These are phyloP conservation scores for Monoraphidium neglectum DNA, from an alignment of 139 green algal genomes.

Conservation along the genomic window DNA sequence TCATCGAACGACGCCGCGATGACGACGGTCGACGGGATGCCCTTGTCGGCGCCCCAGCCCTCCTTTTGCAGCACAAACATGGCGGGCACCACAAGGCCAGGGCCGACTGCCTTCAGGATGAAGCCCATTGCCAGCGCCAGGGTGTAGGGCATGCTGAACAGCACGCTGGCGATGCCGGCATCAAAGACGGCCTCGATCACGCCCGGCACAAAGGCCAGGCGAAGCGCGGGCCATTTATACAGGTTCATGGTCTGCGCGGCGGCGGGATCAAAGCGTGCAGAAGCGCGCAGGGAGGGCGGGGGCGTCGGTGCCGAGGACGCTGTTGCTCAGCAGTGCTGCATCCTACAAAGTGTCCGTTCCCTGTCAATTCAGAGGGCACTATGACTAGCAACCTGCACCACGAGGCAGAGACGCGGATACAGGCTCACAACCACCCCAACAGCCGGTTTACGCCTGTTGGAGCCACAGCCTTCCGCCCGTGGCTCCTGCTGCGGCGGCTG, in stretches of 20 bases:
- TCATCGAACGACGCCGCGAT: conserved; percentile 88
- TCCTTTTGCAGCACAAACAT: conserved; percentile 87
- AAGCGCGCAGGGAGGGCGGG: too few species aligned
- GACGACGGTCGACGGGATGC: conserved; percentile 82
- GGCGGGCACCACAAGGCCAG: conserved; percentile 80
- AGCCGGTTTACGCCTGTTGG: too few species aligned
- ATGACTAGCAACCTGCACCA: too few species aligned
- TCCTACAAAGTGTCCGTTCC: too few species aligned
- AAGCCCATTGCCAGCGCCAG: conserved; percentile 77
- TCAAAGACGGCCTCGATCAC: conserved; percentile 70
- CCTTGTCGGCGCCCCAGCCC: conserved; percentile 68
- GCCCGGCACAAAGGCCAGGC: conserved; percentile 50
- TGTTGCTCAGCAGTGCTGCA: too few species aligned
- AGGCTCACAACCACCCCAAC: too few species aligned
- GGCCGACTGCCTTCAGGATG: conserved; percentile 87
- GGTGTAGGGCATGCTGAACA: conserved; percentile 62
- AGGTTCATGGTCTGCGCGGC: conserved; percentile 32
- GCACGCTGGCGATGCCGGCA: conserved; percentile 49
- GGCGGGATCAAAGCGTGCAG: too few species aligned
- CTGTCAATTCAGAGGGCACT: too few species aligned
- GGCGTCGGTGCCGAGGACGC: too few species aligned
- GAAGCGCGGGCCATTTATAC: conserved; percentile 36
- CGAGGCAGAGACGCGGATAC: too few species aligned
- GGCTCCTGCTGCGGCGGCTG: too few species aligned
- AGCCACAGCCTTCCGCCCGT: conserved; percentile 45